Base-by-base conservation (phyloP, 73 alveolate species). In the Urostyla sp. region DNA sequence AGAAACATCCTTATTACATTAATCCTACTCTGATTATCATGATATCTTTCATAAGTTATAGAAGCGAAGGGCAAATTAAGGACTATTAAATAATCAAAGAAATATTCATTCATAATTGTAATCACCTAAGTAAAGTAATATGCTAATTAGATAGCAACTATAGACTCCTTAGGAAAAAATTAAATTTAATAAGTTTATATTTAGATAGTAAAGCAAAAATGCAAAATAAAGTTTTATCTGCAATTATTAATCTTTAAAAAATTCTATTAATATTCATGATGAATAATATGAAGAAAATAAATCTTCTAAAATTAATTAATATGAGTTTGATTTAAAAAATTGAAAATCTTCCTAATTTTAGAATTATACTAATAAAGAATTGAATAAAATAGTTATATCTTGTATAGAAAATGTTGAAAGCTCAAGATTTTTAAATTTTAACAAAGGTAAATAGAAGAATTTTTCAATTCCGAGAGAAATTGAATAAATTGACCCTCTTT, bases 1-100 rank as follows among this genome's bases (percentile, higher is more conserved):
- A 38, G 79, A 63, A 24, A 63, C 79, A 2, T 63, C 79, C 8
- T 23, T 63, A 38, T 6, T 63, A 24, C 37, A 63, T 31, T 63
- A 57, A 8, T 36, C 58, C 11, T 63, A 63, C 35, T 57, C 79
- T 13, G 79, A 63, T 38, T 63, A 27, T 63, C 79, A 63, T 63
- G 58, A 35, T 43, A 60, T 63, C 4, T 63, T 40, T 34, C 37
- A 43, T 43, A 4, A 36, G 2, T 3, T 63, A 40, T 40, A 40
- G 15, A 40, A 10, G 10, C 15, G 10, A 40, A 40, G 51, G 15
- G 15, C 15, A 40, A 40, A 10, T 11, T 11, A 11, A 40, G 15
- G 15, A 40, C 15, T 15, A 40, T 11, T 11, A 40, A 10, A 11
- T 40, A 40, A 40, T 15, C 15, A 40, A 10, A 40, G 51, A 40